Evolutionary conservation across 2,329 filamentous ascomycete species (phyloP).

Genomic region (Eutypa lata): DNA sequence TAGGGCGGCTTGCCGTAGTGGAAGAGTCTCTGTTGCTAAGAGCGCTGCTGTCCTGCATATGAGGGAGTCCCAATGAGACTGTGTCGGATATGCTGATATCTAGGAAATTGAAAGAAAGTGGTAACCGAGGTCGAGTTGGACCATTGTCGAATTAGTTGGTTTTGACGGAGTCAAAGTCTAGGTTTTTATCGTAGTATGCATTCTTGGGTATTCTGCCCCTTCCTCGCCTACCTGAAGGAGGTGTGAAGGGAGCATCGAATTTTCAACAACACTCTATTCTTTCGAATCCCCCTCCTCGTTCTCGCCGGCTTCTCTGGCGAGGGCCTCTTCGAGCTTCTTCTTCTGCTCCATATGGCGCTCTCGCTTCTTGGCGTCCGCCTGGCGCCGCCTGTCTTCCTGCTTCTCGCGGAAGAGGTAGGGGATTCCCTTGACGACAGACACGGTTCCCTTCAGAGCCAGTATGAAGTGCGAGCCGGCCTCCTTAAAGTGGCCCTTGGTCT

Average conservation of each 20-base stretch:
- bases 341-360: constrained; percentile 30
- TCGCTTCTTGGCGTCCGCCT: constrained; percentile 27
- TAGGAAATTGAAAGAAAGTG: neutral
- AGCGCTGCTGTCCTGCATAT: neutral
- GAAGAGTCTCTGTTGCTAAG: neutral
- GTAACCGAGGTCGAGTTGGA: no score
- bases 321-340: constrained; percentile 32
- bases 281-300: neutral
- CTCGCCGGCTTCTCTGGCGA: constrained; percentile 6
- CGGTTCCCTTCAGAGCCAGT: constrained; percentile 28
- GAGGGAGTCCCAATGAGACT: neutral
- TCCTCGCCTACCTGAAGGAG: neutral
- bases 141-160: neutral
- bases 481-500: constrained; percentile 37
- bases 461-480: constrained; percentile 35
- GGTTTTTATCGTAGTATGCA: no score
- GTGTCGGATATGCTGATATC: neutral
- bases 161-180: neutral
- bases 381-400: constrained; percentile 27
- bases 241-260: neutral
- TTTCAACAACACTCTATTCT: neutral
- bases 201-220: neutral
- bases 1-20: neutral
- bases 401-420: constrained; percentile 37
- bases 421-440: constrained; percentile 28